Evolutionary conservation across 1,284 basidiomycete species (phyloP), one percentile per base, ranked within the genome.

Genomic region (Melampsora abietis-canadensis): DNA sequence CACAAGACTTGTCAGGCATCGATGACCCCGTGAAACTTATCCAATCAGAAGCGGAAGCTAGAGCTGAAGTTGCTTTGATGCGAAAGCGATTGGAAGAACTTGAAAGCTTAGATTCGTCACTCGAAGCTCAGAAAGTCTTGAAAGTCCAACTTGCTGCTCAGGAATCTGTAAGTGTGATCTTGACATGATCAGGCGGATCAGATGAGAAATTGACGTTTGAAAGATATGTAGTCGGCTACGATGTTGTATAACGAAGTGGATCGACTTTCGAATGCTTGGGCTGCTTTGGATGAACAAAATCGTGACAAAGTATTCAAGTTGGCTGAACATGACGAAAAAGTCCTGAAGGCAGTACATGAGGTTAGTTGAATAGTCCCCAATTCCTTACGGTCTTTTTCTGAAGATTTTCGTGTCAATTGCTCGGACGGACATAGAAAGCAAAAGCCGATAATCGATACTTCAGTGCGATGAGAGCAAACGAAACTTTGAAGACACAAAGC

Each of bases 361-460:
- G 81, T 81, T 15, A 62, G 80, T 78, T 4, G 12, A 34, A 15
- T 64, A 5, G 6, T 54, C 19, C n/a, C 19, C 14, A 27, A 61
- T 65, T 21, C 15, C 19, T 69, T 66, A 12, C 10, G 24, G 75
- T n/a, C 54, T 67, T 76, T 24, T 75, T 44, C 37, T 51, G 27
- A 68, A 21, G 15, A 30, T 68, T 15, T 54, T 19, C 24, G 6
- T 14, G 6, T 54, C 21, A 12, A 15, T 12, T 40, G 37, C 2
- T 40, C 12, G 37, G 37, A 40, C 21, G 19, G 6, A 54, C 12
- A 5, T 79, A 90, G 87, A 90, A 88, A 89, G 91, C 92, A 15
- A 97, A 95, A 83, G 89, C 91, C 24, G 94, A 98, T 79, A 96
- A 94, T 85, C 96, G 94, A 83, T 98, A 89, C 82, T 98, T 90